Conservation (phyloP, 1,284 basidiomycete species). For the Malassezia sympodialis region DNA sequence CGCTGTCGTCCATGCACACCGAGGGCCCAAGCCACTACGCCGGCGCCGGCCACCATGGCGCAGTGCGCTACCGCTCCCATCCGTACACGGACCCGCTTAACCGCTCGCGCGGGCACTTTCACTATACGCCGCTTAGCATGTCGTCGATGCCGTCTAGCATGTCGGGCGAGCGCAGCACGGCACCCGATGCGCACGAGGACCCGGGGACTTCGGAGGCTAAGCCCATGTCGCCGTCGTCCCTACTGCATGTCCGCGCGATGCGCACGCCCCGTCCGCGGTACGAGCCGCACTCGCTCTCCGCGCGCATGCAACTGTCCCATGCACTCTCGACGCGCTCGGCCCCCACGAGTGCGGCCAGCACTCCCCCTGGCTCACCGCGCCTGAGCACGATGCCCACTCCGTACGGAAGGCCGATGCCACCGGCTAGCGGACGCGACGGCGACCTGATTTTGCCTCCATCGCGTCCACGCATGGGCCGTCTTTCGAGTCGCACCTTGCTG, state of each 20-base stretch:
- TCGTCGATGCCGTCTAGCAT: constrained; percentile 27
- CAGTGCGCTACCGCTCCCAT: constrained; percentile 41
- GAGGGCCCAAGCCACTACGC: constrained; percentile 38
- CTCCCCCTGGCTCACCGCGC: constrained; percentile 20
- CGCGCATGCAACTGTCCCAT: background rate
- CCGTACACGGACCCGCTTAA: constrained; percentile 28
- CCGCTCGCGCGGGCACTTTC: constrained; percentile 34
- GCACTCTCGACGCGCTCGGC: constrained; percentile 15
- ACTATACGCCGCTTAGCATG: constrained; percentile 34
- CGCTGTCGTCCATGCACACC: constrained; percentile 16
- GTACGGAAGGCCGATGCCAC: background rate
- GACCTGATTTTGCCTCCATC: background rate
- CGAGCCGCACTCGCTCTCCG: background rate
- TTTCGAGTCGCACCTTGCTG: background rate
- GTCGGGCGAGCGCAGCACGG: constrained; percentile 41
- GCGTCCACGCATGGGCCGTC: background rate
- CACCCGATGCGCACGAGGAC: constrained; percentile 22
- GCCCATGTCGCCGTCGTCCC: background rate
- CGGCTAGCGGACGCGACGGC: background rate
- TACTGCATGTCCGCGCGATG: background rate
- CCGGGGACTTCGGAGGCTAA: background rate
- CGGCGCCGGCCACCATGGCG: constrained; percentile 40
- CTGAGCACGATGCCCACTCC: background rate
- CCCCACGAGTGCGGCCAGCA: constrained; percentile 18
- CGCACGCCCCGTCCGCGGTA: background rate